Conservation (phyloP, 805 yeast species). For the Kuraishia ogatae region DNA sequence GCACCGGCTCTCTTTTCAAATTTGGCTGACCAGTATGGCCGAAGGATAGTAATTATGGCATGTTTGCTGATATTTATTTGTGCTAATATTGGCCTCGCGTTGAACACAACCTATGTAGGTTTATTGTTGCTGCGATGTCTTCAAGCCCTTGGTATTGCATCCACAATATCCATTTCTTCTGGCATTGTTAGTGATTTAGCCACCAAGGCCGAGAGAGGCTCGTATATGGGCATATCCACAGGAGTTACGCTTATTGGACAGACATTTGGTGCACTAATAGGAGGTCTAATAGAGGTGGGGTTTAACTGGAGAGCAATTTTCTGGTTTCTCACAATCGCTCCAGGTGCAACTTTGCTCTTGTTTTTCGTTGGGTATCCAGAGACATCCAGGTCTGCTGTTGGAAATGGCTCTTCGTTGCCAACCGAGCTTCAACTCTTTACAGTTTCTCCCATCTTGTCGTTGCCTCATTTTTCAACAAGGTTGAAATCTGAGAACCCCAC, state of each 20-base stretch:
- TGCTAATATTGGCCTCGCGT: constrained; percentile 61
- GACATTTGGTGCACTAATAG: constrained; percentile 72
- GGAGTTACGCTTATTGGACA: constrained; percentile 67
- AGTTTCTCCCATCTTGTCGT: neutral
- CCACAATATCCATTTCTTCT: constrained; percentile 59
- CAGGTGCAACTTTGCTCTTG: constrained; percentile 32
- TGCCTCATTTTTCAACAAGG: neutral
- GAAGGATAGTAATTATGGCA: constrained; percentile 55
- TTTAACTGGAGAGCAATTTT: constrained; percentile 73
- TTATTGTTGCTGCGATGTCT: constrained; percentile 60
- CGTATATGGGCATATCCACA: constrained; percentile 52
- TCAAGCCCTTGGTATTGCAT: constrained; percentile 75
- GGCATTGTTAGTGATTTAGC: constrained; percentile 74
- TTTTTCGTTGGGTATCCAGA: constrained; percentile 52
- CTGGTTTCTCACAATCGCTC: constrained; percentile 64
- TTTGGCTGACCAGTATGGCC: constrained; percentile 62
- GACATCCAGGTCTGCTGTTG: constrained; percentile 63
- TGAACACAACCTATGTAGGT: constrained; percentile 45
- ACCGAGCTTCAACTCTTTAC: constrained; percentile 7
- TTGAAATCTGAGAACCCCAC: neutral
- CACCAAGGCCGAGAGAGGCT: constrained; percentile 58
- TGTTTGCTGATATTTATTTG: constrained; percentile 49
- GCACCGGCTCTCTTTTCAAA: constrained; percentile 64
- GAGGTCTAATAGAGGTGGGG: constrained; percentile 41
- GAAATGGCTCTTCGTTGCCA: constrained; percentile 64